Base-by-base conservation (phyloP, 2,329 filamentous ascomycete genomes). In the Beauveria sp. region DNA sequence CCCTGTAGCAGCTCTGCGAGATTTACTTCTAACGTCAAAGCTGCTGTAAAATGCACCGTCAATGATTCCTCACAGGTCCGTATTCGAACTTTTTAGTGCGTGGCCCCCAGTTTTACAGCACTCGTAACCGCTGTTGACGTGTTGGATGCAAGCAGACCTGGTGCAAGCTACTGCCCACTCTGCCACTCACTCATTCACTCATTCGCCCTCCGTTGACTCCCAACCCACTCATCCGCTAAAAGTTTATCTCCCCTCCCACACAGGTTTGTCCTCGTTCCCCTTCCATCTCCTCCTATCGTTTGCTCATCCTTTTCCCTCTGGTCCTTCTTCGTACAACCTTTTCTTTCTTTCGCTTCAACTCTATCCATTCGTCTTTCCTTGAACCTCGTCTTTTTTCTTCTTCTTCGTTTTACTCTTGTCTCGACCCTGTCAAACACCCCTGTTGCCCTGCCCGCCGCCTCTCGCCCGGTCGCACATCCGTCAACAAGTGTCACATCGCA, bases 361-460 rank as follows among this genome's bases (percentile, higher is more conserved):
- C 55, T 50, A 58, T 58, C 22, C 55, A 28, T 41, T 58, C 55
- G 55, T 46, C 50, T 50, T 50, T 12, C 52, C 16, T 53, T 53
- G n/a, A 3, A 18, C n/a, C 51, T n/a, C 28, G 12, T 16, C 37
- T 34, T 54, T n/a, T 46, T 34, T 44, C 22, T 24, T 24, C 22
- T 46, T 22, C 16, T n/a, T 56, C 28, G 3, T 18, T 9, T n/a
- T 22, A 14, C 12, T 22, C 6, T 26, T 3, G 8, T 12, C 14
- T 20, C 16, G 12, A 14, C 34, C 26, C 7, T 14, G 18, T 55
- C n/a, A 28, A 8, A 37, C n/a, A 28, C 3, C 22, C 26, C 18
- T 51, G 48, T 16, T 37, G 34, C 20, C 28, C 14, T 20, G 8
- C 16, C 34, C 20, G 26, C 51, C 22, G 18, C 18, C 16, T 28